These are phyloP conservation scores for Iodosphaeria phyllophila DNA, from an alignment of 2,329 filamentous ascomycete species.

Conservation along the genomic window DNA sequence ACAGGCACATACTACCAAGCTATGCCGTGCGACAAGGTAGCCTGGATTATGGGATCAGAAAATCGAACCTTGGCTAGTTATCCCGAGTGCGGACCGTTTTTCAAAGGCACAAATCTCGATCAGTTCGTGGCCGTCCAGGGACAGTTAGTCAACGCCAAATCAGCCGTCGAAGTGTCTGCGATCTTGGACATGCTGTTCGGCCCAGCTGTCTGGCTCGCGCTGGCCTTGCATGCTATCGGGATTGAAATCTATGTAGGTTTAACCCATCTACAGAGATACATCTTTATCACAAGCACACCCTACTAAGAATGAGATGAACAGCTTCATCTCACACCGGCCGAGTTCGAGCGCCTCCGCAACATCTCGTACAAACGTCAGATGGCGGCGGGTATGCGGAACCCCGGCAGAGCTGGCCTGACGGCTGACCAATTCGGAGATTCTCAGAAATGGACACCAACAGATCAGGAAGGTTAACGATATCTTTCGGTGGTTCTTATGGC, in stretches of 20 bases:
- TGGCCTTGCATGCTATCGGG: slow-evolving; percentile 28
- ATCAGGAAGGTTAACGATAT: no score
- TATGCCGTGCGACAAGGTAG: slow-evolving; percentile 28
- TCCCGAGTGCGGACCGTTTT: slow-evolving; percentile 23
- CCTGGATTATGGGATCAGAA: slow-evolving; percentile 15
- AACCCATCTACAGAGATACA: no score
- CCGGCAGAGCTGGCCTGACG: slow-evolving; percentile 26
- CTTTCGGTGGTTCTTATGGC: no score
- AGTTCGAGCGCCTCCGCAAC: slow-evolving; percentile 31
- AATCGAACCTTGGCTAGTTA: slow-evolving; percentile 16
- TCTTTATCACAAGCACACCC: slow-evolving; percentile 3
- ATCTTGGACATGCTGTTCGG: slow-evolving; percentile 29
- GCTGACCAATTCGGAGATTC: slow-evolving; percentile 14
- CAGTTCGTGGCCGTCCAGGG: slow-evolving; percentile 14
- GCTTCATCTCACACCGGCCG: slow-evolving; percentile 31
- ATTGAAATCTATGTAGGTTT: slow-evolving; percentile 27
- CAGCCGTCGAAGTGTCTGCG: slow-evolving; percentile 16
- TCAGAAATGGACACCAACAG: slow-evolving; percentile 1
- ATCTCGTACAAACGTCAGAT: slow-evolving; percentile 36
- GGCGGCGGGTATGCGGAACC: slow-evolving; percentile 29
- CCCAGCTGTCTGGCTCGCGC: slow-evolving; percentile 30
- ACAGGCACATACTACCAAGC: slow-evolving; percentile 9
- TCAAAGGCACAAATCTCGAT: slow-evolving; percentile 10
- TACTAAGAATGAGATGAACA: slow-evolving; percentile 13
- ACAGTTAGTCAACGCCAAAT: slow-evolving; percentile 11